Percentiles rank a stretch among this genome's conserved stretches.
Evolutionary conservation across 2,329 filamentous ascomycete genomes (phyloP).

Genomic region (Lasiodiplodia citricola): DNA sequence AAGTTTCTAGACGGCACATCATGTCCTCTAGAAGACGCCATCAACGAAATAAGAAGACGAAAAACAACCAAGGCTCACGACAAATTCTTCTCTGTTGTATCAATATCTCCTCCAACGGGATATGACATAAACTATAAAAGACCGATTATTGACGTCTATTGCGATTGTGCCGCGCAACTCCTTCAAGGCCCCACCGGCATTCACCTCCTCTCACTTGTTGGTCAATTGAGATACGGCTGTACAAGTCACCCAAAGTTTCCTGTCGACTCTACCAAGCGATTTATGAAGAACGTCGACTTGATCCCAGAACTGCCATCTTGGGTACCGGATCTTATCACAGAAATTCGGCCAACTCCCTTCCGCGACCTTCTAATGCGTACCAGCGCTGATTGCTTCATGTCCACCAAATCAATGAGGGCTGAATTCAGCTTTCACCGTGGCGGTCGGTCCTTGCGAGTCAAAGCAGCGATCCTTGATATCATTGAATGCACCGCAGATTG

Average conservation of each 20-base stretch:
- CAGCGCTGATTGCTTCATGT: neutral
- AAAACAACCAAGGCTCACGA: neutral
- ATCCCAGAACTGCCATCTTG: neutral
- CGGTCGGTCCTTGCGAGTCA: neutral
- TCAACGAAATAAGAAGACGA: neutral
- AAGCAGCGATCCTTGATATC: neutral
- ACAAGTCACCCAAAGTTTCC: neutral
- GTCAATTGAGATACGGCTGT: neutral
- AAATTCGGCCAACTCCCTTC: neutral
- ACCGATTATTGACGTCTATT: neutral
- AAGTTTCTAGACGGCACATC: too few relatives aligned
- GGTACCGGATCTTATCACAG: neutral
- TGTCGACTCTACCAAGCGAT: neutral
- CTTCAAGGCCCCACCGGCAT: neutral
- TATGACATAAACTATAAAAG: neutral
- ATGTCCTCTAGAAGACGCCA: neutral
- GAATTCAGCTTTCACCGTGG: neutral
- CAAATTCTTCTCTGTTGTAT: neutral
- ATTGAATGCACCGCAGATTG: neutral
- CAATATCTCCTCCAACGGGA: neutral
- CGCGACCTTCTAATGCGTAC: neutral
- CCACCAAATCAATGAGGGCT: neutral
- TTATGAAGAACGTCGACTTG: neutral
- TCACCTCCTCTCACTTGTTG: neutral
- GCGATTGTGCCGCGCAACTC: neutral